Conservation (phyloP, 2,329 filamentous ascomycete species). For the Pseudogymnoascus sp. region DNA sequence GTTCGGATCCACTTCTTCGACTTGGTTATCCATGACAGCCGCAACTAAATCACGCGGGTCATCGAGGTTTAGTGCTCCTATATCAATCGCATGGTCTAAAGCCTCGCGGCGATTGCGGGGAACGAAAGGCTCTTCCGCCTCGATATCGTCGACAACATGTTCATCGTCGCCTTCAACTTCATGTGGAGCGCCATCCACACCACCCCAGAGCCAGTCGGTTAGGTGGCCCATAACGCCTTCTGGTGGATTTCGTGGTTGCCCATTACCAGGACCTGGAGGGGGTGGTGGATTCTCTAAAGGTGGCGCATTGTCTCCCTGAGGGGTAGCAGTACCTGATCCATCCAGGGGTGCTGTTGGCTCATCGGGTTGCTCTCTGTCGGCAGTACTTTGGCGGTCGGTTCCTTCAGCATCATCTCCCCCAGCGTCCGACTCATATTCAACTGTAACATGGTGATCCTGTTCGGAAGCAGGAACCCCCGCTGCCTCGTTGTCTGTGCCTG, state of each 20-base stretch:
- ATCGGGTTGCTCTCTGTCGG: neutral
- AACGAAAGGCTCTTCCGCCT: conserved; percentile 52
- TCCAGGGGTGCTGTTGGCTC: neutral
- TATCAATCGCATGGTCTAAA: conserved; percentile 11
- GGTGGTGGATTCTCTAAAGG: neutral
- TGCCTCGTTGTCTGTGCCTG: neutral
- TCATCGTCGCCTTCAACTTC: conserved; percentile 45
- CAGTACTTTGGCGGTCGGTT: neutral
- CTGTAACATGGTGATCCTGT: neutral
- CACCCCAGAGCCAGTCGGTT: conserved; percentile 55
- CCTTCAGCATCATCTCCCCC: neutral
- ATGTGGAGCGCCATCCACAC: conserved; percentile 38
- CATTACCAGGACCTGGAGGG: neutral
- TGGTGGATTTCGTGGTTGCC: conserved; percentile 18
- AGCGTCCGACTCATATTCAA: neutral
- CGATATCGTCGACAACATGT: conserved; percentile 49
- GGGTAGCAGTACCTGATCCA: neutral
- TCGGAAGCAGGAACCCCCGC: neutral
- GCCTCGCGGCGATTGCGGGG: conserved; percentile 28
- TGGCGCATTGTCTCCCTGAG: neutral
- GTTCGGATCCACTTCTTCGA: conserved; percentile 63
- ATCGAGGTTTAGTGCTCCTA: conserved; percentile 10
- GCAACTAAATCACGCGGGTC: conserved; percentile 47
- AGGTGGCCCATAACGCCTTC: conserved; percentile 36
- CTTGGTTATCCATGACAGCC: conserved; percentile 36